Evolutionary conservation across 805 yeast species (phyloP).

Genomic region (Ogataea haglerorum): DNA sequence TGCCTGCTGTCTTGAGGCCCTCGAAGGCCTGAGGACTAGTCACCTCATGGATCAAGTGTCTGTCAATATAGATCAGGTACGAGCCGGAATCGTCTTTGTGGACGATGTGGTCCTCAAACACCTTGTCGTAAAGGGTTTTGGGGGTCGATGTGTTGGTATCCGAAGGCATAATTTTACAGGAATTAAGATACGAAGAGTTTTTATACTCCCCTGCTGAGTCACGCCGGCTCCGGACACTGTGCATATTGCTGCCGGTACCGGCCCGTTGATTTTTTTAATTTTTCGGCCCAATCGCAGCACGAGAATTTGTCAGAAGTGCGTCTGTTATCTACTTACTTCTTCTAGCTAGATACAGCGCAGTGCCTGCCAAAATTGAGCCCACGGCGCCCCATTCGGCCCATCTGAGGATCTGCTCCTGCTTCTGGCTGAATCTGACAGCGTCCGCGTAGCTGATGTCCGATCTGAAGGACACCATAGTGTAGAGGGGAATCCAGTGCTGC

Average conservation of each 20-base stretch:
- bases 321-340: constrained; percentile 1
- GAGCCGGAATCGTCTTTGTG: constrained; percentile 87
- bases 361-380: constrained; percentile 12
- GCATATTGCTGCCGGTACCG: constrained; percentile 14
- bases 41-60: constrained; percentile 97
- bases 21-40: constrained; percentile 99
- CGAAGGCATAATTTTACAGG: constrained; percentile 27
- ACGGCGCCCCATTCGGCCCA: constrained; percentile 22
- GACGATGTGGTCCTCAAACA: constrained; percentile 91
- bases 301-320: neutral
- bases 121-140: constrained; percentile 90
- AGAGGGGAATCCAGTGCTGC: constrained; percentile 77
- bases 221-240: constrained; percentile 5
- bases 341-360: constrained; percentile 7
- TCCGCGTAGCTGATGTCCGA: constrained; percentile 74
- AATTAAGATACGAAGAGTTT: neutral
- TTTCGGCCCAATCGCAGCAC: constrained; percentile 1
- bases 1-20: constrained; percentile 83
- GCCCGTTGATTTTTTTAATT: constrained; percentile 1
- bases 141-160: constrained; percentile 39
- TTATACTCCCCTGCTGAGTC: constrained; percentile 9
- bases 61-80: constrained; percentile 83
- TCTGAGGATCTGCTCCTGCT: constrained; percentile 53
- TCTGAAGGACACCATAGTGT: constrained; percentile 89
- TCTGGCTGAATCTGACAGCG: constrained; percentile 52